Base-by-base conservation (phyloP, 2,329 filamentous ascomycete genomes). In the Cercospora citrullina region DNA sequence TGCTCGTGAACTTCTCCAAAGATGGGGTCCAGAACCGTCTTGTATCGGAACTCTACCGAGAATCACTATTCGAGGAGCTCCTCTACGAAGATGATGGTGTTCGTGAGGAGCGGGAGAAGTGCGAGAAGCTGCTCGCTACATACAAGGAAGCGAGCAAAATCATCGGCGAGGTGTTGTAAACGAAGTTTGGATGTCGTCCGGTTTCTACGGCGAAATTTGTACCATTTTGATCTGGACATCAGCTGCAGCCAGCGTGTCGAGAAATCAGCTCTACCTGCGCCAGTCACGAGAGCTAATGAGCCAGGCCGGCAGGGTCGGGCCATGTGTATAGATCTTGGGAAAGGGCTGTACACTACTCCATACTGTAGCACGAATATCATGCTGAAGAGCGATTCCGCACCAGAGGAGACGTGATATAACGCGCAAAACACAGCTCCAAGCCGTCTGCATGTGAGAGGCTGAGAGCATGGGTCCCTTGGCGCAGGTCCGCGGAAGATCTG, bases 121-220 rank as follows among this genome's bases (percentile, higher is more conserved):
- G 95, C 82, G 95, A 99, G 85, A 95, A 93, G 80, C 85, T 99
- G 72, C 87, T 98, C 71, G 89, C 91, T 79, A 99, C 95, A 21
- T 99, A 99, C 83, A 93, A 93, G 77, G 95, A 99, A 83, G 95
- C 95, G 21, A 93, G 94, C 71, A 97, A 96, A 86, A 99, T 99
- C 79, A 94, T 99, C 71, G 93, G 95, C 69, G 95, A 99, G 82
- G 95, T 99, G 68, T 83, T 96, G 82, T 94, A 90, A 72, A 64
- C 21, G 10, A 26, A 26, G 9, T 31, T 39, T 21, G 33, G 18
- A 18, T 21, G 23, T n/a, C n/a, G 16, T 26, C 18, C 31, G 9
- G n/a, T 23, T 30, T 39, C 12, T 18, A 36, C 18, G 62, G 62
- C 62, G 48, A 57, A 57, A 58, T 42, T 58, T 64, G 62, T 64